A percentile compares a stretch with the other conserved stretches of the same genome.
Conservation (phyloP, 495 filamentous ascomycete genomes). For the Durotheca rogersii region DNA sequence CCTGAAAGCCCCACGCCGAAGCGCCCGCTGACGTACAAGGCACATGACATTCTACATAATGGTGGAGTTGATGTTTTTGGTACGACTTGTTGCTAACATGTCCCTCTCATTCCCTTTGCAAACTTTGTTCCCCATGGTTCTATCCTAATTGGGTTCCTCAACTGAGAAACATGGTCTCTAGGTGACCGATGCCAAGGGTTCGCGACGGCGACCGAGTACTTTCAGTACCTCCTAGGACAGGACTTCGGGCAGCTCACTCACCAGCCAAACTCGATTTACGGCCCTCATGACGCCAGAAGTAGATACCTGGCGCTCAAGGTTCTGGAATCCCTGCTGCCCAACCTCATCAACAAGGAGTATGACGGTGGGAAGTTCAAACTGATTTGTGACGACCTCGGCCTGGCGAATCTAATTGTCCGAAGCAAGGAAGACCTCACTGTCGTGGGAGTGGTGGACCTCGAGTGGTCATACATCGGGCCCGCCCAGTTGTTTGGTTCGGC, state of each 20-base stretch:
- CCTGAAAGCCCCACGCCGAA: too few relatives aligned
- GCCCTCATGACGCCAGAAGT: slow-evolving; percentile 13
- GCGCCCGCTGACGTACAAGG: too few relatives aligned
- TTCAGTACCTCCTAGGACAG: slow-evolving; percentile 19
- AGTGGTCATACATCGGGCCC: slow-evolving; percentile 30
- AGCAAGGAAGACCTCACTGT: slow-evolving; percentile 22
- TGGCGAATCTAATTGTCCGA: slow-evolving; percentile 37
- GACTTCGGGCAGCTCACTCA: slow-evolving; percentile 14
- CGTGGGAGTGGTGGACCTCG: slow-evolving; percentile 26
- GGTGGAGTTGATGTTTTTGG: slow-evolving; percentile 42
- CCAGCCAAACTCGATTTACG: slow-evolving; percentile 23
- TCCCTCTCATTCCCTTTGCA: slow-evolving; percentile 3
- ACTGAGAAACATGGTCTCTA: too few relatives aligned
- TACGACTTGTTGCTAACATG: slow-evolving; percentile 17
- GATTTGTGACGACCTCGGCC: slow-evolving; percentile 39
- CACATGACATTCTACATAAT: too few relatives aligned
- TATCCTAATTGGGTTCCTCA: too few relatives aligned
- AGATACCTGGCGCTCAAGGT: slow-evolving; percentile 13
- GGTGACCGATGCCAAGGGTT: too few relatives aligned
- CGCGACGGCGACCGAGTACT: slow-evolving; percentile 25
- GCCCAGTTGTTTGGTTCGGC: slow-evolving; percentile 23
- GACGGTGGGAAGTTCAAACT: slow-evolving; percentile 33
- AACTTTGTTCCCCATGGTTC: slow-evolving; percentile 5
- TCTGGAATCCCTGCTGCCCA: slow-evolving; percentile 13
- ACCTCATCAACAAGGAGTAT: not conserved